Conservation (phyloP, 2,329 filamentous ascomycete species). For the Diaporthe vexans region DNA sequence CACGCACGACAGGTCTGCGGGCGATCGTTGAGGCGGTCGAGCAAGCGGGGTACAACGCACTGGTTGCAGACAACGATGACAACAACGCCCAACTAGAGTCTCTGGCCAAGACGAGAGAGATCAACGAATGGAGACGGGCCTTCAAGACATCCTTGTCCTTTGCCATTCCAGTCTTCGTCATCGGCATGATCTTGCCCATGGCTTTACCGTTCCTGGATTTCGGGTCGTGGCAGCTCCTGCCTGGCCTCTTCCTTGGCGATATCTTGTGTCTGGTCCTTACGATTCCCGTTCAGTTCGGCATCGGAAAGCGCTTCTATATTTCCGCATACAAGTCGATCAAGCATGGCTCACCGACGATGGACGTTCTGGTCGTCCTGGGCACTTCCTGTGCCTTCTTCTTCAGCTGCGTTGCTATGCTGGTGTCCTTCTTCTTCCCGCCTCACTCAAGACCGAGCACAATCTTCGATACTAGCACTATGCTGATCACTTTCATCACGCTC, state of each 20-base stretch:
- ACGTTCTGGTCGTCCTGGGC: constrained; percentile 92
- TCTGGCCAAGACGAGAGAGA: constrained; percentile 94
- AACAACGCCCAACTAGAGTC: constrained; percentile 98
- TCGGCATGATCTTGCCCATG: constrained; percentile 97
- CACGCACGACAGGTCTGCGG: constrained; percentile 81
- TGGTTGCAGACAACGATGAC: constrained; percentile 92
- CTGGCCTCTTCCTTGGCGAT: constrained; percentile 90
- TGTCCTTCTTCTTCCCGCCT: constrained; percentile 81
- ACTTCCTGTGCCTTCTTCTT: constrained; percentile 98
- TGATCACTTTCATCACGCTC: constrained; percentile 94
- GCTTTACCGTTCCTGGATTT: constrained; percentile 81
- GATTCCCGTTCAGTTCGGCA: constrained; percentile 94
- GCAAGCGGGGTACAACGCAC: constrained; percentile 85
- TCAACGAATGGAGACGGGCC: constrained; percentile 89
- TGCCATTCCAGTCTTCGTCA: constrained; percentile 89
- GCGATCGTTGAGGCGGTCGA: constrained; percentile 87
- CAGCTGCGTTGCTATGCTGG: constrained; percentile 87
- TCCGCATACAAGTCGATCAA: constrained; percentile 94
- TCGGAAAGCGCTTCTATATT: constrained; percentile 93
- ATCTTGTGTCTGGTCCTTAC: constrained; percentile 86
- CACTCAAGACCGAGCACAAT: constrained; percentile 88
- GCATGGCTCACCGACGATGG: constrained; percentile 96
- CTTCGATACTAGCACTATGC: constrained; percentile 98
- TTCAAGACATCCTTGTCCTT: constrained; percentile 85
- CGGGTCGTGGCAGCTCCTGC: constrained; percentile 74